A percentile compares a stretch with the other conserved stretches of the same genome.
phyloP scores from a whole-genome alignment of 306 rosid genomes.

The Canavalia gladiata region DNA sequence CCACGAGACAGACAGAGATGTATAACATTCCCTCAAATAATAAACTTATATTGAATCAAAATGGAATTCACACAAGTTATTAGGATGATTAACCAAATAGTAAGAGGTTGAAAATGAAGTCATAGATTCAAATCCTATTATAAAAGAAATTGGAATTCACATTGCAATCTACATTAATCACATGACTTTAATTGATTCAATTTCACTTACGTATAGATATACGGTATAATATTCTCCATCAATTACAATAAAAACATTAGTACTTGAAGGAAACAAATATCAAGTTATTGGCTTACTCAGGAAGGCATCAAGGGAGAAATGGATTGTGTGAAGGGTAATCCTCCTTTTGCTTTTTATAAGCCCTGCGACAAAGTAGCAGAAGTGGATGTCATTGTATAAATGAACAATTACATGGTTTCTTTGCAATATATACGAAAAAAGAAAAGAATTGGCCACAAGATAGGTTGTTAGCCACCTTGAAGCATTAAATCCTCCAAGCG shows the following conservation, averaged over 20 bases:
- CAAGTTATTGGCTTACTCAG: neutral
- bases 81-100: no score
- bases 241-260: constrained; percentile 23
- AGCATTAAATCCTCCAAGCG: constrained; percentile 76
- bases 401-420: constrained; percentile 3
- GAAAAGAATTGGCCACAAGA: constrained; percentile 18
- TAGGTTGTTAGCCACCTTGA: constrained; percentile 57
- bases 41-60: no score
- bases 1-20: no score
- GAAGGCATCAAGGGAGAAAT: constrained; percentile 72
- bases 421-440: neutral
- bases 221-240: constrained; percentile 3
- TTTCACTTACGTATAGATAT: constrained; percentile 20
- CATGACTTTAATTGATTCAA: constrained; percentile 32
- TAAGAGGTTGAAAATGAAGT: no score
- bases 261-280: neutral
- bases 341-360: constrained; percentile 76
- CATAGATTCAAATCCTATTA: no score
- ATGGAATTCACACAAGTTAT: neutral
- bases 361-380: constrained; percentile 57
- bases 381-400: constrained; percentile 13
- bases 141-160: neutral
- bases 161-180: constrained; percentile 26
- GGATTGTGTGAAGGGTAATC: constrained; percentile 85
- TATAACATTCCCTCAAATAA: no score